Percentiles rank a stretch among this genome's conserved stretches.
These are phyloP conservation scores for Rasamsonia emersonii DNA, from an alignment of 2,329 filamentous ascomycete species.

Conservation along the genomic window DNA sequence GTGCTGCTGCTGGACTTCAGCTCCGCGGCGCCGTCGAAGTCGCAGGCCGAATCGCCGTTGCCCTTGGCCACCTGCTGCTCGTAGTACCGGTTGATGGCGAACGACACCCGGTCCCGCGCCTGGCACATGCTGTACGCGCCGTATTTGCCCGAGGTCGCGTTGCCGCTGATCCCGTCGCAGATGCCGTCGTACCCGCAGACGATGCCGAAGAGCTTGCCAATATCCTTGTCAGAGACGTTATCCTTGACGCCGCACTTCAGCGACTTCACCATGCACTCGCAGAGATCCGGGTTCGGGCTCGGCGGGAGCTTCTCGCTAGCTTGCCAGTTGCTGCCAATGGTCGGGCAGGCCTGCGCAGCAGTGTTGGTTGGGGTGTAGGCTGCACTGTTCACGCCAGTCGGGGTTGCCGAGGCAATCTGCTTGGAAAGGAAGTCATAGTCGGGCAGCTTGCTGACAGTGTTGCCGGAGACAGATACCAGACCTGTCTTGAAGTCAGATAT, in stretches of 20 bases:
- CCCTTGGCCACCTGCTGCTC: conserved; percentile 25
- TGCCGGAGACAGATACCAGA: conserved; percentile 53
- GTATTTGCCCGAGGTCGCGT: conserved; percentile 34
- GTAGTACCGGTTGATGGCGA: conserved; percentile 41
- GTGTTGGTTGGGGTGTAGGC: conserved; percentile 69
- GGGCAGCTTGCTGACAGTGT: conserved; percentile 55
- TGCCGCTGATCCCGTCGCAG: conserved; percentile 32
- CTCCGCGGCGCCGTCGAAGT: conserved; percentile 36
- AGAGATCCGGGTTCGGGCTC: conserved; percentile 67
- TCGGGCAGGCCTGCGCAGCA: conserved; percentile 61
- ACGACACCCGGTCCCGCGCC: conserved; percentile 36
- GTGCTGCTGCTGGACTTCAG: conserved; percentile 24
- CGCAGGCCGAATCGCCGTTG: conserved; percentile 31
- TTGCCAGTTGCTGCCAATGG: conserved; percentile 56
- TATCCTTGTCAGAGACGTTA: conserved; percentile 49
- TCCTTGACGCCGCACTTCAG: conserved; percentile 61
- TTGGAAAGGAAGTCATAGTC: conserved; percentile 68
- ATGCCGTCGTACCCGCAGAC: conserved; percentile 31
- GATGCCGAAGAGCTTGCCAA: conserved; percentile 58
- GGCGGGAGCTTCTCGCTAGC: conserved; percentile 66
- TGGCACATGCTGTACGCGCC: conserved; percentile 43
- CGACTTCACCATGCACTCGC: conserved; percentile 73
- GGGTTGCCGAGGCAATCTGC: conserved; percentile 59
- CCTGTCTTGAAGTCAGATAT: conserved; percentile 17
- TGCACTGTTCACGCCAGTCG: conserved; percentile 56